These are phyloP conservation scores for Eustoma russellianum DNA, from an alignment of 257 asterid genomes.

Conservation along the genomic window DNA sequence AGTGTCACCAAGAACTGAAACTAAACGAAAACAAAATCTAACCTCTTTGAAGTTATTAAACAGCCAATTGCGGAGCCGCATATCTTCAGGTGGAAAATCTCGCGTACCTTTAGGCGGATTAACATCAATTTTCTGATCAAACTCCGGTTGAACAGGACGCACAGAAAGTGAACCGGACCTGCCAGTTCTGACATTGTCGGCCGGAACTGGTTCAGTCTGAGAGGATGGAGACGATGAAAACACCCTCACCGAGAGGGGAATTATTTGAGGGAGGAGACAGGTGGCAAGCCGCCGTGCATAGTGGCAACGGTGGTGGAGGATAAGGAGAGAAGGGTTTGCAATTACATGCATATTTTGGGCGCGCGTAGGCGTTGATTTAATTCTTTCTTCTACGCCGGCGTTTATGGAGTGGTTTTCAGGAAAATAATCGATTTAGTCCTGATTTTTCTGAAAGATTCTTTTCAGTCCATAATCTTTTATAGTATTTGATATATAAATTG, in stretches of 20 bases:
- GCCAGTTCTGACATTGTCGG: constrained; percentile 40
- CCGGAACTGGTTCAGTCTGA: constrained; percentile 26
- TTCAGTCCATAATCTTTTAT: constrained; percentile 1
- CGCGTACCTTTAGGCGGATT: constrained; percentile 98
- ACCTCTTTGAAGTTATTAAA: constrained; percentile 85
- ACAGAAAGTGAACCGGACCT: constrained; percentile 57
- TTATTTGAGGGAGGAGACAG: constrained; percentile 16
- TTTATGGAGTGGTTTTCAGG: no score
- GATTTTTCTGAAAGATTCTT: no score
- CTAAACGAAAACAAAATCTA: not conserved
- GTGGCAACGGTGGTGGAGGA: constrained; percentile 32
- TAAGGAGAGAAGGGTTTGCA: constrained; percentile 40
- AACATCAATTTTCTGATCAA: constrained; percentile 59
- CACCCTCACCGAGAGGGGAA: constrained; percentile 10
- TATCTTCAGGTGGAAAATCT: constrained; percentile 82
- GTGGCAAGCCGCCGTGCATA: constrained; percentile 23
- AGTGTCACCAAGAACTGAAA: not conserved
- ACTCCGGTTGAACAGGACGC: constrained; percentile 38
- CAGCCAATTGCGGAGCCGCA: constrained; percentile 96
- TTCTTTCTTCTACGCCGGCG: no score
- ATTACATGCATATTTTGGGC: constrained; percentile 37
- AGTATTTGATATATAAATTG: no score
- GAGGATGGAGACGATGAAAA: constrained; percentile 20
- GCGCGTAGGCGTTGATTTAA: no score
- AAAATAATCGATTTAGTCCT: no score